A percentile compares a stretch with the other conserved stretches of the same genome.
Conservation (phyloP, 345 rosid species). For the Pugionium cornutum region DNA sequence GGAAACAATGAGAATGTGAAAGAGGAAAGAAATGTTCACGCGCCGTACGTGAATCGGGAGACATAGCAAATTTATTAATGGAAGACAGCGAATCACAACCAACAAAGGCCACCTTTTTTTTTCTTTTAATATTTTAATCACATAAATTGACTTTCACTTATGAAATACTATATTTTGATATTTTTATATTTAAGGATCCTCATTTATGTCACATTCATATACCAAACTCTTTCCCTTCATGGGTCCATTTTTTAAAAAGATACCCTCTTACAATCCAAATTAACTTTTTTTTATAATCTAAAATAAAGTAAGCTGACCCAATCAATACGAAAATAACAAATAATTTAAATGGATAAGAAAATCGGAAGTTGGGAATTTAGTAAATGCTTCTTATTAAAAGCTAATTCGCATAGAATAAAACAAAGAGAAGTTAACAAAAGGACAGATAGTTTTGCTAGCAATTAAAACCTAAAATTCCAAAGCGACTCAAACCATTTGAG, state of each 20-base stretch:
- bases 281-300: background rate
- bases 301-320: conserved; percentile 8
- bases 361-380: too few species aligned
- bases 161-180: background rate
- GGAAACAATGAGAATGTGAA: conserved; percentile 32
- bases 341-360: too few species aligned
- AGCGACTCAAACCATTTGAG: too few species aligned
- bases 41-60: conserved; percentile 34
- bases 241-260: conserved; percentile 29
- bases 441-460: too few species aligned
- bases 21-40: conserved; percentile 16
- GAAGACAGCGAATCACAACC: conserved; percentile 39
- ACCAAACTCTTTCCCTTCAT: conserved; percentile 29
- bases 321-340: too few species aligned
- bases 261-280: conserved; percentile 2
- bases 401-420: too few species aligned
- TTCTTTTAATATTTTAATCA: background rate
- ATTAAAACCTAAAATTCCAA: too few species aligned
- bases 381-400: too few species aligned
- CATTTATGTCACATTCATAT: conserved; percentile 30
- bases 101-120: background rate
- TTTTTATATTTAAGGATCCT: conserved; percentile 4
- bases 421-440: too few species aligned
- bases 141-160: conserved; percentile 15
- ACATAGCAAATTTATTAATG: conserved; percentile 22